These are phyloP conservation scores for Pichia kluyveri DNA, from an alignment of 805 yeast species.

Conservation along the genomic window DNA sequence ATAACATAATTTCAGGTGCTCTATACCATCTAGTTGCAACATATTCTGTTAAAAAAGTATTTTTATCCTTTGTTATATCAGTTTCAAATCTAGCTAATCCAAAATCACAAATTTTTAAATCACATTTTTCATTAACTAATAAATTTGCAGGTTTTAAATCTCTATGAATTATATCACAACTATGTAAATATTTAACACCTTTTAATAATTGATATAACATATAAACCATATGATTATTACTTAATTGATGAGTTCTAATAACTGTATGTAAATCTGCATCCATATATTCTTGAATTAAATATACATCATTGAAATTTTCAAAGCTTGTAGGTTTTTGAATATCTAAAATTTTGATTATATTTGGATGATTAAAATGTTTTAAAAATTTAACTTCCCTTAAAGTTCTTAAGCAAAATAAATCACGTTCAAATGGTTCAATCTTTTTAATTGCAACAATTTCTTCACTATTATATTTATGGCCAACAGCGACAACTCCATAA, in stretches of 20 bases:
- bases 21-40: conserved; percentile 84
- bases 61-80: conserved; percentile 26
- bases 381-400: conserved; percentile 61
- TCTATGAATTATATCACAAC: conserved; percentile 66
- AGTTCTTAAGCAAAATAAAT: conserved; percentile 60
- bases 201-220: conserved; percentile 62
- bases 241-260: conserved; percentile 45
- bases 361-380: conserved; percentile 62
- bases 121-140: conserved; percentile 60
- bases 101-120: conserved; percentile 70
- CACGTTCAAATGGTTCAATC: conserved; percentile 60
- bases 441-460: conserved; percentile 70
- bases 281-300: conserved; percentile 70
- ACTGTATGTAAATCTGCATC: conserved; percentile 63
- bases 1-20: conserved; percentile 77
- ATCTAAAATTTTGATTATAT: conserved; percentile 58
- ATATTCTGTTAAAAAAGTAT: conserved; percentile 56
- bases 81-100: conserved; percentile 57
- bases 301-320: conserved; percentile 61
- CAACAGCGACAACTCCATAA: conserved; percentile 70
- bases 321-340: conserved; percentile 54
- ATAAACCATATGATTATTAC: conserved; percentile 63
- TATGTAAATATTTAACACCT: conserved; percentile 63
- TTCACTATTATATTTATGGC: conserved; percentile 47
- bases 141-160: conserved; percentile 72